Evolutionary conservation across 2,329 filamentous ascomycete genomes (phyloP).

Genomic region (Arthroderma sp.): DNA sequence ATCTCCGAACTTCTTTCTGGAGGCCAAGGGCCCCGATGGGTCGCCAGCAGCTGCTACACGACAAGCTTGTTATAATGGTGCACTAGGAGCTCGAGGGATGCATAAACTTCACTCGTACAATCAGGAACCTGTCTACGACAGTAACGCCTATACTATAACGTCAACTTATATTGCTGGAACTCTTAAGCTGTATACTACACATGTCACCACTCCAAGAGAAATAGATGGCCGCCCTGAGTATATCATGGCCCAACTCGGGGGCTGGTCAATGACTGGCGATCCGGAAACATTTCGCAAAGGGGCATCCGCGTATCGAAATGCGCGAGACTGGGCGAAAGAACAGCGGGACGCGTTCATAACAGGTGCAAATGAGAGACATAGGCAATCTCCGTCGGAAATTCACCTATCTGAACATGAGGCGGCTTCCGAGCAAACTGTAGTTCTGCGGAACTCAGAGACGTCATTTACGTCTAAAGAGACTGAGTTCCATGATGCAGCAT

Average conservation of each 20-base stretch:
- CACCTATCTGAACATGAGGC: background rate
- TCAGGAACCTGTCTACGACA: constrained; percentile 23
- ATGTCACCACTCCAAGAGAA: background rate
- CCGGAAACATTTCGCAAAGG: constrained; percentile 23
- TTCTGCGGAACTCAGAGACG: constrained; percentile 2
- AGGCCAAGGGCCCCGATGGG: constrained; percentile 26
- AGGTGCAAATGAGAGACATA: constrained; percentile 1
- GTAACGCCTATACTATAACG: constrained; percentile 27
- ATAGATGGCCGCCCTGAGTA: constrained; percentile 3
- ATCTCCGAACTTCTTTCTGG: constrained; percentile 32
- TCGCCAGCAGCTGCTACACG: constrained; percentile 17
- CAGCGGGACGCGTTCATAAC: constrained; percentile 19
- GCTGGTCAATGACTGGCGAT: constrained; percentile 17
- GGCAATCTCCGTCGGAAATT: background rate
- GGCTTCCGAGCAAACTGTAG: background rate
- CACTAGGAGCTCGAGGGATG: constrained; percentile 26
- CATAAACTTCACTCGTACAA: constrained; percentile 26
- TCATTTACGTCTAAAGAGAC: constrained; percentile 2
- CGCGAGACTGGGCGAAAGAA: constrained; percentile 23
- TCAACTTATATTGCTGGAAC: constrained; percentile 8
- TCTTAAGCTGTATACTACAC: constrained; percentile 7
- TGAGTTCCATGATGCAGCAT: constrained; percentile 2
- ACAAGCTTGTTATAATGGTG: constrained; percentile 29
- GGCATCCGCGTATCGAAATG: constrained; percentile 29
- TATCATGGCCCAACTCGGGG: constrained; percentile 11